Percentiles rank a stretch among this genome's conserved stretches.
Evolutionary conservation across 768 basidiomycete species (phyloP).

Genomic region (Boletus rubroflammeus): DNA sequence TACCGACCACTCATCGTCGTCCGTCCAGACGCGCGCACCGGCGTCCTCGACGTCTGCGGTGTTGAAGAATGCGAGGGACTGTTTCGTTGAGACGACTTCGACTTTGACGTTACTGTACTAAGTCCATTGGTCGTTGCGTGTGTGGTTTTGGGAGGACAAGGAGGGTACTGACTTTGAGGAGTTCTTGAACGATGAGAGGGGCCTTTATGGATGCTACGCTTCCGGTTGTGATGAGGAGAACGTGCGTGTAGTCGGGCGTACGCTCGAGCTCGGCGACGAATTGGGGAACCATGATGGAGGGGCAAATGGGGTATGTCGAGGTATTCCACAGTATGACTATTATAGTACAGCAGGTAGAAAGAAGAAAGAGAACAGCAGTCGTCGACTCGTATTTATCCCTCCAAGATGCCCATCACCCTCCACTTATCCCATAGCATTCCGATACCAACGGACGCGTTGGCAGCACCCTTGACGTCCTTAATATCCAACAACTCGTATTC

Average conservation of each 20-base stretch:
- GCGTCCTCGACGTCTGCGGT: constrained; percentile 44
- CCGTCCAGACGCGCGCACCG: constrained; percentile 76
- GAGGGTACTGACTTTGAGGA: constrained; percentile 57
- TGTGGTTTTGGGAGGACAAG: background rate
- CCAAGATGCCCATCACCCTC: constrained; percentile 80
- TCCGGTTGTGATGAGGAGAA: constrained; percentile 86
- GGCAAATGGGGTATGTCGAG: background rate
- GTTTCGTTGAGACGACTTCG: constrained; percentile 79
- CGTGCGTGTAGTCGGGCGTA: constrained; percentile 40
- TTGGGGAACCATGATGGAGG: constrained; percentile 10
- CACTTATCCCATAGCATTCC: constrained; percentile 85
- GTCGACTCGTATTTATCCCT: constrained; percentile 27
- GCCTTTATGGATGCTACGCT: constrained; percentile 94
- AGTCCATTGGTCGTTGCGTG: background rate
- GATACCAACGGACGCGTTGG: constrained; percentile 60
- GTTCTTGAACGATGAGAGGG: constrained; percentile 79
- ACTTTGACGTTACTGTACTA: constrained; percentile 76
- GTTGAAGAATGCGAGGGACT: constrained; percentile 75
- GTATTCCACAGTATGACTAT: background rate
- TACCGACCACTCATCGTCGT: constrained; percentile 92
- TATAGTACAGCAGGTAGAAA: constrained; percentile 15
- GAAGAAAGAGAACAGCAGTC: background rate
- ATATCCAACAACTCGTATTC: constrained; percentile 90
- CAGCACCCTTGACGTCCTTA: constrained; percentile 78
- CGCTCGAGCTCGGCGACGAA: constrained; percentile 31